These are phyloP conservation scores for Beauveria caledonica DNA, from an alignment of 2,329 filamentous ascomycete species.

Conservation along the genomic window DNA sequence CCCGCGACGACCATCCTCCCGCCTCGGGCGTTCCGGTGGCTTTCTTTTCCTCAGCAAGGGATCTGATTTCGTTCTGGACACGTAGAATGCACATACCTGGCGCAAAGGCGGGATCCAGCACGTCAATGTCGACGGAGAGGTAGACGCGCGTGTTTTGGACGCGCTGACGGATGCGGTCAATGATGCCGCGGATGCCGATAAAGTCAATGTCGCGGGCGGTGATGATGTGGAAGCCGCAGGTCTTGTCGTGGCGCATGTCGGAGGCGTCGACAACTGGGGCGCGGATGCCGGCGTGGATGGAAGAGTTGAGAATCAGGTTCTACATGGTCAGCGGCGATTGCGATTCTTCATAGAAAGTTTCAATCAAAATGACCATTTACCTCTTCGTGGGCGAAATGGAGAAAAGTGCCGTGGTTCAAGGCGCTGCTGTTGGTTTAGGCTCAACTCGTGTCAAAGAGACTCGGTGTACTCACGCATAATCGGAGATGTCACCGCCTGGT, in stretches of 20 bases:
- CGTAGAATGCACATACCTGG: slow-evolving; percentile 10
- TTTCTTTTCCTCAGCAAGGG: slow-evolving; percentile 21
- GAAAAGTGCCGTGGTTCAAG: slow-evolving; percentile 20
- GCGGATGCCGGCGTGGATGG: slow-evolving; percentile 71
- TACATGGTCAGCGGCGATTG: neutral
- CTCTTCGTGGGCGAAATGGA: slow-evolving; percentile 20
- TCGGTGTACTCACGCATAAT: slow-evolving; percentile 13
- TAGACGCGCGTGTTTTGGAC: slow-evolving; percentile 70
- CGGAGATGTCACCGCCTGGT: slow-evolving; percentile 16
- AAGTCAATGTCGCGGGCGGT: slow-evolving; percentile 60
- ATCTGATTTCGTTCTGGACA: no score
- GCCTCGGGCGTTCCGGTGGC: slow-evolving; percentile 78
- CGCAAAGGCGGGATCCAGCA: slow-evolving; percentile 53
- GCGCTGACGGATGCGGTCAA: slow-evolving; percentile 56
- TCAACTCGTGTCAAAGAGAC: neutral
- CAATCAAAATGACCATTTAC: neutral
- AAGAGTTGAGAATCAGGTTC: slow-evolving; percentile 56
- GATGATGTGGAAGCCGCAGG: slow-evolving; percentile 18
- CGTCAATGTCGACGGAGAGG: slow-evolving; percentile 69
- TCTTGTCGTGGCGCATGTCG: slow-evolving; percentile 17
- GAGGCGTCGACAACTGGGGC: slow-evolving; percentile 52
- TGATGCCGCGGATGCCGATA: slow-evolving; percentile 58
- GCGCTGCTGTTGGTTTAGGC: slow-evolving; percentile 11
- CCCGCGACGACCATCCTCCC: slow-evolving; percentile 77
- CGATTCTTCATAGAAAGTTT: no score